Conservation (phyloP, 768 basidiomycete species). For the Amanita subjunquillea region DNA sequence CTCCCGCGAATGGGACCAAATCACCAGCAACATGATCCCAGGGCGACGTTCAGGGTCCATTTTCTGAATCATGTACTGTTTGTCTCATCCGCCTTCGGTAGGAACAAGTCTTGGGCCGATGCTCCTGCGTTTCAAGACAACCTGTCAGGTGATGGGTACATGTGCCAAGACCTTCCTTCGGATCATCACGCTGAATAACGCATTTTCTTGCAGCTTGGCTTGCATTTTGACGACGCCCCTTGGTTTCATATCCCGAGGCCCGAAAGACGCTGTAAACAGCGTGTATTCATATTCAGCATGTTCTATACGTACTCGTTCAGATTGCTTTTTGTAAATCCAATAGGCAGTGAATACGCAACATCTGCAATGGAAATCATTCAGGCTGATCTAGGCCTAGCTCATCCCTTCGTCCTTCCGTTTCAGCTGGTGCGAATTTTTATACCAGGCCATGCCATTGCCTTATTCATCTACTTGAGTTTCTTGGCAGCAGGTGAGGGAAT, state of each 20-base stretch:
- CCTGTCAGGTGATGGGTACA: conserved; percentile 25
- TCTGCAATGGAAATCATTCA: background rate
- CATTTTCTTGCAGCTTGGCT: conserved; percentile 29
- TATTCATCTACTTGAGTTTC: conserved; percentile 71
- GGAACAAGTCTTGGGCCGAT: conserved; percentile 42
- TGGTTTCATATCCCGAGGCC: background rate
- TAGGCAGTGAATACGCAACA: conserved; percentile 7
- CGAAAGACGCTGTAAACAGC: conserved; percentile 1
- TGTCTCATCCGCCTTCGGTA: conserved; percentile 10
- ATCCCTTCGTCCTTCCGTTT: conserved; percentile 59
- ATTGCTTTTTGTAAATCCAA: background rate
- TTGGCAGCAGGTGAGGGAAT: conserved; percentile 64
- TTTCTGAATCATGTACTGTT: conserved; percentile 3
- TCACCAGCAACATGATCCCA: no score
- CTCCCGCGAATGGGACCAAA: no score
- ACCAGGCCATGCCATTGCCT: conserved; percentile 52
- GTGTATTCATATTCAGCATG: conserved; percentile 32
- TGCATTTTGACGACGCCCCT: conserved; percentile 53
- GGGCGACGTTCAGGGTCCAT: no score
- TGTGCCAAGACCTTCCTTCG: conserved; percentile 6
- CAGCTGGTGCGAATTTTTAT: conserved; percentile 58
- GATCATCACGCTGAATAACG: background rate
- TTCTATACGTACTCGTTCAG: background rate
- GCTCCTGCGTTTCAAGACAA: conserved; percentile 44
- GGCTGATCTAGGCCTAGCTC: conserved; percentile 15